phyloP scores from a whole-genome alignment of 1,284 basidiomycete species.

The Cutaneotrichosporon daszewskae region DNA sequence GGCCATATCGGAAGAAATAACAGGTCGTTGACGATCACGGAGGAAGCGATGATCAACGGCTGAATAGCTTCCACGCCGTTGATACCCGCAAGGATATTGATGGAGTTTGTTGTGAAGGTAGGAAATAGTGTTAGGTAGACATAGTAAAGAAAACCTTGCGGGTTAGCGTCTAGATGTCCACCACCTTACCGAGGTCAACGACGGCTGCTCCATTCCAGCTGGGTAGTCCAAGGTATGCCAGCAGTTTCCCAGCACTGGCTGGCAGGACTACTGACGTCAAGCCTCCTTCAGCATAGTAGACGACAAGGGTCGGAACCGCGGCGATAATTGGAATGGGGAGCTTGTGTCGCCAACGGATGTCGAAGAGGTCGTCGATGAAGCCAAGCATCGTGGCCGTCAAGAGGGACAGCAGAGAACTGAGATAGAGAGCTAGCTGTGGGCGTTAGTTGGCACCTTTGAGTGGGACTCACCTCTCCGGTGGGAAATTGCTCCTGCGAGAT shows the following conservation, averaged over 20 bases:
- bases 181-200: slow-evolving; percentile 72
- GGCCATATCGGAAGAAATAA: slow-evolving; percentile 70
- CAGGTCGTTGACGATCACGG: slow-evolving; percentile 84
- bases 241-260: slow-evolving; percentile 62
- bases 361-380: slow-evolving; percentile 95
- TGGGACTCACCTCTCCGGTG: slow-evolving; percentile 67
- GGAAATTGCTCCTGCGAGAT: slow-evolving; percentile 58
- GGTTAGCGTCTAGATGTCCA: background rate
- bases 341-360: slow-evolving; percentile 98
- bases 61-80: slow-evolving; percentile 95
- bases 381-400: slow-evolving; percentile 89
- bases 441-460: slow-evolving; percentile 1
- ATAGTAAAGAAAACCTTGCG: slow-evolving; percentile 65
- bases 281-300: slow-evolving; percentile 91
- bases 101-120: slow-evolving; percentile 95
- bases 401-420: slow-evolving; percentile 85
- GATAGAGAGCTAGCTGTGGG: slow-evolving; percentile 74
- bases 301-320: slow-evolving; percentile 87
- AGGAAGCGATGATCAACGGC: slow-evolving; percentile 84
- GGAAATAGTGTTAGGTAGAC: slow-evolving; percentile 93
- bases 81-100: slow-evolving; percentile 97
- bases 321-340: slow-evolving; percentile 94
- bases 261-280: slow-evolving; percentile 94
- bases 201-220: slow-evolving; percentile 54
- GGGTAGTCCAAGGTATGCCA: slow-evolving; percentile 38